Evolutionary conservation across 345 rosid species (phyloP).

Genomic region (Sisymbrium irio): DNA sequence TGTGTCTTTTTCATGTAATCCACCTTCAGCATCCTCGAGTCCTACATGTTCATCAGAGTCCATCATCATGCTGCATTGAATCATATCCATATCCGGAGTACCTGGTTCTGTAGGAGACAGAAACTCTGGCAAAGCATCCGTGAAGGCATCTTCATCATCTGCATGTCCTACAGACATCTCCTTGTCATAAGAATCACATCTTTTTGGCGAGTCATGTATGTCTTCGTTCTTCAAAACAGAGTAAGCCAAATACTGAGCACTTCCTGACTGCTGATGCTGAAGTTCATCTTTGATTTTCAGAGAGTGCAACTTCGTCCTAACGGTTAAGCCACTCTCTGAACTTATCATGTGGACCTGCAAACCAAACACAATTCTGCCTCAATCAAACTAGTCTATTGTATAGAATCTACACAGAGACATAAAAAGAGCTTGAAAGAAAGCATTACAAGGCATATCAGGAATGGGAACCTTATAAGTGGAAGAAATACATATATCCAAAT

Average conservation of each 20-base stretch:
- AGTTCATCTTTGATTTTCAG: conserved; percentile 91
- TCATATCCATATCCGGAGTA: conserved; percentile 44
- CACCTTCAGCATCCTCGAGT: conserved; percentile 51
- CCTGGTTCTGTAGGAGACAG: conserved; percentile 58
- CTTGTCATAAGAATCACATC: conserved; percentile 39
- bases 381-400: conserved; percentile 14
- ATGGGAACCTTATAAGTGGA: conserved; percentile 12
- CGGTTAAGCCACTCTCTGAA: conserved; percentile 63
- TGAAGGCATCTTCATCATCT: conserved; percentile 86
- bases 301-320: conserved; percentile 86
- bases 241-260: conserved; percentile 65
- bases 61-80: conserved; percentile 42
- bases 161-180: conserved; percentile 39
- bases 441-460: conserved; percentile 1
- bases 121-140: conserved; percentile 92
- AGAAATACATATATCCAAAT: conserved; percentile 9
- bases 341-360: conserved; percentile 71
- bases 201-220: conserved; percentile 37
- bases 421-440: not conserved
- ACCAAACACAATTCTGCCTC: conserved; percentile 22
- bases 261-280: conserved; percentile 55
- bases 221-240: conserved; percentile 71
- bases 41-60: conserved; percentile 41
- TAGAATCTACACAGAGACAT: not conserved
- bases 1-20: conserved; percentile 44